Evolutionary conservation across 2,329 filamentous ascomycete species (phyloP).

Genomic region (Talaromyces sp.): DNA sequence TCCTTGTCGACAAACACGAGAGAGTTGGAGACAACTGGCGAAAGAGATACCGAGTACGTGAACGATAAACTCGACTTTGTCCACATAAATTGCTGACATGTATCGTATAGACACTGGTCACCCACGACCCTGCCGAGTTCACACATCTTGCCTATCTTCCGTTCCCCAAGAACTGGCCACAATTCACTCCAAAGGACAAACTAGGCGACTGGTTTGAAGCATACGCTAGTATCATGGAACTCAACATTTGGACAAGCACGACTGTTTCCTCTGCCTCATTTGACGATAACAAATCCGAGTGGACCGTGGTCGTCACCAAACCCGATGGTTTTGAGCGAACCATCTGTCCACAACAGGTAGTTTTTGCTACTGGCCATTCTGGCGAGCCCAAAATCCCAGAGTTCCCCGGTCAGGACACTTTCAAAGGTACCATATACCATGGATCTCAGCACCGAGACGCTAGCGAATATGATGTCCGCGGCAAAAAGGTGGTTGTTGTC

Average conservation of each 20-base stretch:
- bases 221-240: slow-evolving; percentile 46
- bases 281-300: slow-evolving; percentile 33
- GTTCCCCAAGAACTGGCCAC: slow-evolving; percentile 40
- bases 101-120: slow-evolving; percentile 27
- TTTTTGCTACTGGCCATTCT: slow-evolving; percentile 46
- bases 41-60: slow-evolving; percentile 36
- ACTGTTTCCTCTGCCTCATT: slow-evolving; percentile 37
- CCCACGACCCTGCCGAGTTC: slow-evolving; percentile 38
- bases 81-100: not conserved
- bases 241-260: slow-evolving; percentile 44
- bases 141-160: slow-evolving; percentile 36
- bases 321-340: slow-evolving; percentile 24
- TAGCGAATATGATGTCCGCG: slow-evolving; percentile 28
- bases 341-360: slow-evolving; percentile 41
- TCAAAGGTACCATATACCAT: slow-evolving; percentile 44
- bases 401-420: slow-evolving; percentile 37
- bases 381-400: slow-evolving; percentile 39
- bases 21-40: slow-evolving; percentile 49
- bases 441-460: slow-evolving; percentile 41
- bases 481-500: slow-evolving; percentile 46
- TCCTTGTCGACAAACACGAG: slow-evolving; percentile 44
- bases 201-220: slow-evolving; percentile 47
- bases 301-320: slow-evolving; percentile 29
- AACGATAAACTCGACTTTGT: not conserved
- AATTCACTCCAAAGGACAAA: slow-evolving; percentile 44